Evolutionary conservation across 345 rosid species (phyloP), one percentile per base, ranked within the genome.

Genomic region (Arabis hirsuta): DNA sequence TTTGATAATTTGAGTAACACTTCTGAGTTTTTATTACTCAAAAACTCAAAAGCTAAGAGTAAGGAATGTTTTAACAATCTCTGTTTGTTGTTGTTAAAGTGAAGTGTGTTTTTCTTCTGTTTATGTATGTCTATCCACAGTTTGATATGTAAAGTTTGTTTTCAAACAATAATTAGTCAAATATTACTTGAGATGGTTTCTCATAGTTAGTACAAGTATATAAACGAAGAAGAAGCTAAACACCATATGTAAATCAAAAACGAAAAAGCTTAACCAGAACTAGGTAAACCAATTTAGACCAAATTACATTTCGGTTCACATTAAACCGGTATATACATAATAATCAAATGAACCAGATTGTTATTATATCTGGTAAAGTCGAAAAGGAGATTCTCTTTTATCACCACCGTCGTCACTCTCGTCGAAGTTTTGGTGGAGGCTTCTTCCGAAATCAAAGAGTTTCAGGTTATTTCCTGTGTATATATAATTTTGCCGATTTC

Each of bases 41-140:
- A 22, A 22, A 22, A 22, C 24, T 22, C 24, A 22, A 53, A 66
- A n/a, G 9, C 26, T 31, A 14, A 27, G 16, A 41, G 62, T 42
- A 16, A 16, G 36, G 11, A 66, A 24, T 52, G 59, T 67, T n/a
- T 67, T 42, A 2, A 13, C 8, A 16, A 19, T 68, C 22, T 55
- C n/a, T 67, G 9, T 29, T 22, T 54, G 62, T 55, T 22, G 32
- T 42, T 43, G 13, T 43, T 67, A 5, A 67, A 67, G 53, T 42
- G 2, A 12, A 42, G 65, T 60, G 11, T 59, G 31, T 41, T 59
- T 8, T 41, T 36, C 39, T 36, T 36, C 9, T 36, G 10, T 41
- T 59, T 42, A 60, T 60, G 34, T 16, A 8, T 2, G 42, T 12
- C 3, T 2, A 60, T 12, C 3, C 12, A n/a, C 9, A 59, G 12